phyloP scores from a whole-genome alignment of 2,329 filamentous ascomycete species.

The Xylaria sp. region DNA sequence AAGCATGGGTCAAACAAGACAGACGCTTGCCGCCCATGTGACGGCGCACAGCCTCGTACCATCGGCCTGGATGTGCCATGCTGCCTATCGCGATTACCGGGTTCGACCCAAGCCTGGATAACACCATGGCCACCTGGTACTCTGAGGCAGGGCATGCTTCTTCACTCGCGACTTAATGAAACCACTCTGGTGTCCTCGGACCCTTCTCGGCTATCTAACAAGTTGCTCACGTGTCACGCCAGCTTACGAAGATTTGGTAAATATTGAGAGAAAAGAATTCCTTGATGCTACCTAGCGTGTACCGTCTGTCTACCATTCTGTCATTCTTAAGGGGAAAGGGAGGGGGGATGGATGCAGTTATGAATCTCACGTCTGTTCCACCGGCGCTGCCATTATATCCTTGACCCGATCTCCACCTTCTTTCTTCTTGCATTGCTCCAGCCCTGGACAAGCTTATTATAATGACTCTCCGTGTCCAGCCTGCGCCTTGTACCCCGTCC shows the following conservation, averaged over 20 bases:
- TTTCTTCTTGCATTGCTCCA: slow-evolving; percentile 3
- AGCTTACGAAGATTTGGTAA: background rate
- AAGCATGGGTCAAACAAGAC: background rate
- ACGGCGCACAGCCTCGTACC: slow-evolving; percentile 29
- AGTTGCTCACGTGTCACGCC: slow-evolving; percentile 16
- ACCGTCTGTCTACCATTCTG: slow-evolving; percentile 41
- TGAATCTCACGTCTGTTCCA: slow-evolving; percentile 17
- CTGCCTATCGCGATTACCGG: background rate
- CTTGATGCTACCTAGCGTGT: slow-evolving; percentile 49
- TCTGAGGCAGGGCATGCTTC: background rate
- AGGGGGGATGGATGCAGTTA: slow-evolving; percentile 4
- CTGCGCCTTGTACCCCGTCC: background rate
- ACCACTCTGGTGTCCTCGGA: background rate
- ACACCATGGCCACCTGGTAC: background rate
- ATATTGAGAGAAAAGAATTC: slow-evolving; percentile 33
- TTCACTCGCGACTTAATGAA: background rate
- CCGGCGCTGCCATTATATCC: slow-evolving; percentile 25
- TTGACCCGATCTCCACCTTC: background rate
- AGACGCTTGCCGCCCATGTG: slow-evolving; percentile 24
- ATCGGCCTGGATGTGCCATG: background rate
- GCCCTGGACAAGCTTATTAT: slow-evolving; percentile 11
- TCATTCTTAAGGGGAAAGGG: slow-evolving; percentile 31
- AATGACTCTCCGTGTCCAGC: background rate
- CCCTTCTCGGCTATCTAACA: background rate
- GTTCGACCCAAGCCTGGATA: background rate